Evolutionary conservation across 31 red algal genomes (phyloP).

Genomic region (Porphyra umbilicalis): DNA sequence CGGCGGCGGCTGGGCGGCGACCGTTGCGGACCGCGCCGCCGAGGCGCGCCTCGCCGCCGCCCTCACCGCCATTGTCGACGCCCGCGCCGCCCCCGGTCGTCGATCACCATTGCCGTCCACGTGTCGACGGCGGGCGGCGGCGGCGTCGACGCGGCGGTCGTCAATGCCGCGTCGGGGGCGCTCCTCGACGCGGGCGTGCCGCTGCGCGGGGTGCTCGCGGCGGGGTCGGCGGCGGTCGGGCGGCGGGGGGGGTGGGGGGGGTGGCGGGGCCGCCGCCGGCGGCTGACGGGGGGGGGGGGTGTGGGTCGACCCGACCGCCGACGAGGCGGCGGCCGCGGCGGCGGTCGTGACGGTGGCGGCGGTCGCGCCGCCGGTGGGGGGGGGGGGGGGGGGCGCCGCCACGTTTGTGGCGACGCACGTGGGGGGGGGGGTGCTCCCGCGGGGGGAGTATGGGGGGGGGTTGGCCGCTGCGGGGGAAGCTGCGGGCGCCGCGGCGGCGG

Average conservation of each 20-base stretch:
- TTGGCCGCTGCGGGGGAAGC: neutral
- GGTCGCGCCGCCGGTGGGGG: neutral
- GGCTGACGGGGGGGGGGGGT: neutral
- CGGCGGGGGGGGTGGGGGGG: neutral
- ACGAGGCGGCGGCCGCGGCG: neutral
- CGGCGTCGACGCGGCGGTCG: neutral
- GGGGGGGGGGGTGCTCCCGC: neutral
- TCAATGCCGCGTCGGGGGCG: neutral
- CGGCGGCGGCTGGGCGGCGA: neutral
- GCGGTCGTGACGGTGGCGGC: neutral
- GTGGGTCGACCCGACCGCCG: neutral
- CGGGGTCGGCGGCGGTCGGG: too few relatives aligned
- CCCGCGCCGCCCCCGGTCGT: neutral
- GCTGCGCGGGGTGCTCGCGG: neutral
- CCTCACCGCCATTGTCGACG: neutral
- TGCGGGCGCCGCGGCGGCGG: neutral
- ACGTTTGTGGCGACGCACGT: neutral
- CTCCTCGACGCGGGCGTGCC: neutral
- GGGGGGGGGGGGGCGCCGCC: neutral
- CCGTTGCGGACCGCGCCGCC: neutral
- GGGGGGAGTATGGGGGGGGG: neutral
- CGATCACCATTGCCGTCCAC: neutral
- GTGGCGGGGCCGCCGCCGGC: neutral
- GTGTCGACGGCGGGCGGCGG: neutral
- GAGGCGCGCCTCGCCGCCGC: neutral